Evolutionary conservation across 2,329 filamentous ascomycete species (phyloP), one percentile per base, ranked within the genome.

Genomic region (Ophiostoma sp.): DNA sequence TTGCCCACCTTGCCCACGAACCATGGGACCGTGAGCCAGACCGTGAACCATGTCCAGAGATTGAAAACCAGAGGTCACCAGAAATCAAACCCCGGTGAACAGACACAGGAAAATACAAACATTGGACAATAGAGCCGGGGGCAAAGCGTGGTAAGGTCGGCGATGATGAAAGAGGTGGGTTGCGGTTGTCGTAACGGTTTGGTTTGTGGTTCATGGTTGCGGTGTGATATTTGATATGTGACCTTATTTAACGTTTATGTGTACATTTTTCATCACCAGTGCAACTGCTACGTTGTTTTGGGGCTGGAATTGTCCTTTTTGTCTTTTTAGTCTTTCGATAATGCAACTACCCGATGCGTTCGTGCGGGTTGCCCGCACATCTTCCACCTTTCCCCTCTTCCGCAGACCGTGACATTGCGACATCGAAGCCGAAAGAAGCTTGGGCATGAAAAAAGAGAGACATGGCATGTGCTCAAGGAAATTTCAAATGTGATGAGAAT

Each of bases 201-300:
- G 22, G 50, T 11, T 55, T 45, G 42, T 17, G 11, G 42, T 11
- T n/a, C 42, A 5, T 28, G 55, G 17, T 59, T 59, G 55, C 28
- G 55, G 55, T 59, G 55, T 59, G 55, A 59, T 33, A 59, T 9
- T 59, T 59, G 55, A 59, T 59, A 33, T 33, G 55, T 33, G 55
- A 59, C 55, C 28, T 59, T 33, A 33, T 19, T 59, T 59, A 19
- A 59, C 15, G 28, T 33, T 59, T n/a, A 2, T 15, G 2, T 28
- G 0, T 11, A 55, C 15, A 25, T 25, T 55, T 25, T n/a, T 33
- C 28, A 59, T 59, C 55, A 59, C 55, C 55, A 25, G 7, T 55
- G 4, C 55, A 33, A 59, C 55, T 19, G 7, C 12, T 33, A 59
- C 55, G 4, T 9, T 59, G 55, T 8, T 36, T 36, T 36, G 33